Conservation (phyloP, 2,329 filamentous ascomycete species). For the Celoporthe dispersa region DNA sequence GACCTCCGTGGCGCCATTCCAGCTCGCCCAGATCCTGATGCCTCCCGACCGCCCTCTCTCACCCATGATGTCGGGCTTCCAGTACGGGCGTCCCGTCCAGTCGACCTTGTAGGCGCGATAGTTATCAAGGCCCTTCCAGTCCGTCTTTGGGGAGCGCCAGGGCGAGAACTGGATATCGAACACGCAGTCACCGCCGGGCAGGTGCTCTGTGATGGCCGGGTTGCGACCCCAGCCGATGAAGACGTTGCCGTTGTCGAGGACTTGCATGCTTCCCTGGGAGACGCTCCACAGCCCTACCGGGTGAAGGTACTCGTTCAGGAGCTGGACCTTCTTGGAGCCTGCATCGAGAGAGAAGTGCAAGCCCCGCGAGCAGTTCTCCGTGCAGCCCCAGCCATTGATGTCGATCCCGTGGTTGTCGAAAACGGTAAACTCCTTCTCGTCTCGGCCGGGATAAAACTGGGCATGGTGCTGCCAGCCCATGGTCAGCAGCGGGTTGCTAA, state of each 20-base stretch:
- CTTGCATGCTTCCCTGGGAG: conserved; percentile 34
- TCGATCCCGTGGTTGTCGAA: conserved; percentile 49
- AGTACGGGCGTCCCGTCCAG: conserved; percentile 30
- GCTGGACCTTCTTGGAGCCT: conserved; percentile 46
- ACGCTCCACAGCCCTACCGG: conserved; percentile 40
- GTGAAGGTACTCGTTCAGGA: conserved; percentile 45
- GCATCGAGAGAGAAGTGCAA: conserved; percentile 46
- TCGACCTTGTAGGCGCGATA: conserved; percentile 36
- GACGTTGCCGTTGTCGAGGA: conserved; percentile 14
- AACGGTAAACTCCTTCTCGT: conserved; percentile 47
- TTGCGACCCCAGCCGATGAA: conserved; percentile 41
- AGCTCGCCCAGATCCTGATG: conserved; percentile 25
- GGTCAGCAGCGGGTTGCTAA: conserved; percentile 31
- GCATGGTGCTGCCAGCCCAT: conserved; percentile 54
- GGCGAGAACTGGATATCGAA: conserved; percentile 48
- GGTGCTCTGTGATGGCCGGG: conserved; percentile 51
- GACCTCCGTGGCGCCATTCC: conserved; percentile 30
- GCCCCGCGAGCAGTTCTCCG: conserved; percentile 34
- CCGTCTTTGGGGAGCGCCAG: conserved; percentile 31
- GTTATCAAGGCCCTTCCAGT: conserved; percentile 29
- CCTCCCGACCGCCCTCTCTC: conserved; percentile 23
- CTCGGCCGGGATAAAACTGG: conserved; percentile 42
- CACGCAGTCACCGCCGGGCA: conserved; percentile 42
- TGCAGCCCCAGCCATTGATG: conserved; percentile 19
- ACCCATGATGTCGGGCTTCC: conserved; percentile 32